Evolutionary conservation across 1,284 basidiomycete species (phyloP).

Genomic region (Ceratobasidium sp.): DNA sequence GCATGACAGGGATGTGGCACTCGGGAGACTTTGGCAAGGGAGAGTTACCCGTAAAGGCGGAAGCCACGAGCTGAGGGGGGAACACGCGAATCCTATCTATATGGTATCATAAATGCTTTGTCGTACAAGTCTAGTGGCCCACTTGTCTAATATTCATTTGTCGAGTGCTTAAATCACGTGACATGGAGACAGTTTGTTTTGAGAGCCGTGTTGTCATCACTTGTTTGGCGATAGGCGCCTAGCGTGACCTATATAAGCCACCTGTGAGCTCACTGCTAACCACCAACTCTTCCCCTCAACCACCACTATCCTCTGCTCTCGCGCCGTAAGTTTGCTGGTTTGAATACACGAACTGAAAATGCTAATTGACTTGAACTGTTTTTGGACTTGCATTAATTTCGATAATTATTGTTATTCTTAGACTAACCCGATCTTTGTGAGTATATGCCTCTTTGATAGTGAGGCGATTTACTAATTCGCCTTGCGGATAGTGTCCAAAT

Average conservation of each 20-base stretch:
- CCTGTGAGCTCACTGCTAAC: not conserved
- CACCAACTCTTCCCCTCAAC: slow-evolving; percentile 32
- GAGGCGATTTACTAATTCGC: not conserved
- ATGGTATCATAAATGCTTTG: not conserved
- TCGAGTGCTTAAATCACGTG: slow-evolving; percentile 17
- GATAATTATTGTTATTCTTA: not conserved
- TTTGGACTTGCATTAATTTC: not conserved
- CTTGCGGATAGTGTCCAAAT: slow-evolving; percentile 59
- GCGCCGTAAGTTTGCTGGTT: not conserved
- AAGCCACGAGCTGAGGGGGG: not conserved
- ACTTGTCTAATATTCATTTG: not conserved
- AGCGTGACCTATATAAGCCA: slow-evolving; percentile 32
- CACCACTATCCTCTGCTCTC: slow-evolving; percentile 14
- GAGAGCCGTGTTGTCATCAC: slow-evolving; percentile 17
- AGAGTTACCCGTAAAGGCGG: not conserved
- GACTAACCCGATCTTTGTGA: slow-evolving; percentile 25
- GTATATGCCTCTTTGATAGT: slow-evolving; percentile 6
- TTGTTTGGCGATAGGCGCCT: slow-evolving; percentile 36
- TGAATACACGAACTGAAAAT: not conserved
- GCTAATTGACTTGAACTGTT: slow-evolving; percentile 18
- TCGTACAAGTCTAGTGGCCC: not conserved
- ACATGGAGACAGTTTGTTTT: slow-evolving; percentile 32
- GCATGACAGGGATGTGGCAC: slow-evolving; percentile 66
- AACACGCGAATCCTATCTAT: not conserved
- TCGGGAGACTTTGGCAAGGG: slow-evolving; percentile 34